Evolutionary conservation across 2,329 filamentous ascomycete species (phyloP).

Genomic region (Alternaria arborescens): DNA sequence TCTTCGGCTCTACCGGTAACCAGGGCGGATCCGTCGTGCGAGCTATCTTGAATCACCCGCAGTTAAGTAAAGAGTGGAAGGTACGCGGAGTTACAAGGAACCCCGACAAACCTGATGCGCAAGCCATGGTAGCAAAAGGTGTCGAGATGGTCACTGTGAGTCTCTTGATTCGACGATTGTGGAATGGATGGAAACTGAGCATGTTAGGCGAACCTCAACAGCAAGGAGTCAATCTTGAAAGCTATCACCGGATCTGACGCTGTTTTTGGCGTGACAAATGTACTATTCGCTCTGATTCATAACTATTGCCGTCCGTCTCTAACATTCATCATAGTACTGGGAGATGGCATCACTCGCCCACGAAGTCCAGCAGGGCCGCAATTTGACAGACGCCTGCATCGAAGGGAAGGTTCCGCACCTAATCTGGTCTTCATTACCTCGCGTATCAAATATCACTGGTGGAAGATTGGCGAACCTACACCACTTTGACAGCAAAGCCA

Average conservation of each 20-base stretch:
- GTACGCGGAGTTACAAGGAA: slow-evolving; percentile 63
- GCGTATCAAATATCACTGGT: slow-evolving; percentile 28
- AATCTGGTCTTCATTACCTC: slow-evolving; percentile 35
- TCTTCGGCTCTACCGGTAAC: slow-evolving; percentile 64
- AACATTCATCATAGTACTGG: slow-evolving; percentile 21
- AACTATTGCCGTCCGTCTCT: neutral
- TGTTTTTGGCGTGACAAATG: slow-evolving; percentile 59
- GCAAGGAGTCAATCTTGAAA: slow-evolving; percentile 49
- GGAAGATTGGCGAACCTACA: slow-evolving; percentile 50
- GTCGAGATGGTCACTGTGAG: slow-evolving; percentile 27
- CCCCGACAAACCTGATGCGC: slow-evolving; percentile 27
- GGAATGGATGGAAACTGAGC: neutral
- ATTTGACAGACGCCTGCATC: slow-evolving; percentile 15
- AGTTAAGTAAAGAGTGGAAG: slow-evolving; percentile 57
- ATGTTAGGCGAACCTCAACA: slow-evolving; percentile 52
- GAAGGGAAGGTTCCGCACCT: slow-evolving; percentile 27
- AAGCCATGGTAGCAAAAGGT: slow-evolving; percentile 23
- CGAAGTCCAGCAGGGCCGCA: slow-evolving; percentile 33
- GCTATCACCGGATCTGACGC: slow-evolving; percentile 58
- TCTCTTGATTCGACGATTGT: neutral
- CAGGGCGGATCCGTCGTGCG: slow-evolving; percentile 61
- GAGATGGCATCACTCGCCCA: slow-evolving; percentile 6
- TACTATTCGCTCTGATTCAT: slow-evolving; percentile 3
- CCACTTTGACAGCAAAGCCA: slow-evolving; percentile 67
- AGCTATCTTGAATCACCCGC: slow-evolving; percentile 55